Percentiles rank a stretch among this genome's conserved stretches.
These are phyloP conservation scores for Acorus gramineus DNA, from an alignment of 106 monocot species.

Conservation along the genomic window DNA sequence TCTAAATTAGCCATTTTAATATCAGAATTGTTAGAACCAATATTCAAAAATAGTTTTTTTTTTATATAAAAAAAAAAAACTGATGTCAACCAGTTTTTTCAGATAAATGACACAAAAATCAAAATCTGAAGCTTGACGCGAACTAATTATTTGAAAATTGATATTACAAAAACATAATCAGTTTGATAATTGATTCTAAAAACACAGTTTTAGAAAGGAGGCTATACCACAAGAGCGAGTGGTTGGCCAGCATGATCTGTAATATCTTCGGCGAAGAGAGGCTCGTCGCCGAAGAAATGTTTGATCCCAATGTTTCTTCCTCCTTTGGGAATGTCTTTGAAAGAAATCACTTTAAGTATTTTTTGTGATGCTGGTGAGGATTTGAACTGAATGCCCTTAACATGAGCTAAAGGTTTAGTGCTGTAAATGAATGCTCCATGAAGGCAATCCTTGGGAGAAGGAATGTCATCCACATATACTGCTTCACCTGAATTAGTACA, in stretches of 20 bases:
- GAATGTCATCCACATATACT: slow-evolving; percentile 77
- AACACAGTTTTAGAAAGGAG: neutral
- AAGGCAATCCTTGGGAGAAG: slow-evolving; percentile 58
- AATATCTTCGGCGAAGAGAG: slow-evolving; percentile 45
- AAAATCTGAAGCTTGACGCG: too few species aligned
- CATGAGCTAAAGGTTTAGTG: slow-evolving; percentile 30
- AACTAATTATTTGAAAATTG: too few species aligned
- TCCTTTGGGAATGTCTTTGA: slow-evolving; percentile 59
- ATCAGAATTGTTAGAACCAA: neutral
- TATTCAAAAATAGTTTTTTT: too few species aligned
- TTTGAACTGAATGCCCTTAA: slow-evolving; percentile 45
- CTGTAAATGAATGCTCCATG: slow-evolving; percentile 70
- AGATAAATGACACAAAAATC: too few species aligned
- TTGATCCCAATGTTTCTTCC: slow-evolving; percentile 47
- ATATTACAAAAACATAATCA: neutral
- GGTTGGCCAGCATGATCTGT: slow-evolving; percentile 71
- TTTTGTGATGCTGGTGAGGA: slow-evolving; percentile 32
- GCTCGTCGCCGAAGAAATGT: slow-evolving; percentile 35
- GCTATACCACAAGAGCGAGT: slow-evolving; percentile 71
- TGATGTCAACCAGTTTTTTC: too few species aligned
- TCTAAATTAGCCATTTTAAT: slow-evolving; percentile 21
- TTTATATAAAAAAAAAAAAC: too few species aligned
- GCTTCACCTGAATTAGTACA: slow-evolving; percentile 48
- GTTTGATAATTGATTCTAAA: neutral
- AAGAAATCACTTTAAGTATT: slow-evolving; percentile 26